Percentiles rank a stretch among this genome's conserved stretches.
These are phyloP conservation scores for Cylindrotheca closterium DNA, from an alignment of 108 stramenopile species.

Conservation along the genomic window DNA sequence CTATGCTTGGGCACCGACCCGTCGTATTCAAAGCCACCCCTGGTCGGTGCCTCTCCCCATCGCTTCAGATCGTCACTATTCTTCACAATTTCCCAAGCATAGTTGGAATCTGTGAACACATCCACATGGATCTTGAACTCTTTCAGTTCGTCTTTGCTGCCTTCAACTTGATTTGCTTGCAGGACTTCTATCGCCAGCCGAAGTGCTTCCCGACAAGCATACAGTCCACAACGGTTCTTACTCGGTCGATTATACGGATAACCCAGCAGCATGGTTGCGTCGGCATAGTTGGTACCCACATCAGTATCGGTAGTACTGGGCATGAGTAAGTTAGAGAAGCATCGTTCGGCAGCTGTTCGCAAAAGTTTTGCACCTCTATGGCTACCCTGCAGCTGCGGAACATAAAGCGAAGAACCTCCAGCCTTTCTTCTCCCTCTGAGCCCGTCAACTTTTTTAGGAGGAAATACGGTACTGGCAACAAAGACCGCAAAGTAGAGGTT, in stretches of 20 bases:
- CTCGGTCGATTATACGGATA: conserved; percentile 48
- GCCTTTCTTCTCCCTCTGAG: conserved; percentile 34
- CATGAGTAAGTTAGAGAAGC: background rate
- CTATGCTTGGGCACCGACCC: conserved; percentile 11
- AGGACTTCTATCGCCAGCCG: conserved; percentile 35
- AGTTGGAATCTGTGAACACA: conserved; percentile 50
- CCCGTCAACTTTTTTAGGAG: conserved; percentile 22
- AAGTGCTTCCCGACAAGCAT: conserved; percentile 39
- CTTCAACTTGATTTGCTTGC: background rate
- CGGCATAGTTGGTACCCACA: background rate
- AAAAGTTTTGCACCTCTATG: conserved; percentile 4
- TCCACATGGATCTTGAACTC: conserved; percentile 25
- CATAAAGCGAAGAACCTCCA: conserved; percentile 44
- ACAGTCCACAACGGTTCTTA: conserved; percentile 45
- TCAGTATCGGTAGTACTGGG: conserved; percentile 12
- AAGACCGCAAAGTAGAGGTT: conserved; percentile 22
- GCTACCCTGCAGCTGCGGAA: conserved; percentile 16
- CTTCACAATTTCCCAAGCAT: conserved; percentile 39
- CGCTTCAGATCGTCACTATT: conserved; percentile 26
- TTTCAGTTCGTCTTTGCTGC: conserved; percentile 4
- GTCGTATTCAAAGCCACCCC: conserved; percentile 33
- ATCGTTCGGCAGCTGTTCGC: conserved; percentile 17
- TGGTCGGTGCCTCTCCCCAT: conserved; percentile 26
- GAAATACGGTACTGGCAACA: conserved; percentile 34
- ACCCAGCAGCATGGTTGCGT: conserved; percentile 19